These are phyloP conservation scores for Magnusiomyces ingens DNA, from an alignment of 1,139 yeast genomes.

Conservation along the genomic window DNA sequence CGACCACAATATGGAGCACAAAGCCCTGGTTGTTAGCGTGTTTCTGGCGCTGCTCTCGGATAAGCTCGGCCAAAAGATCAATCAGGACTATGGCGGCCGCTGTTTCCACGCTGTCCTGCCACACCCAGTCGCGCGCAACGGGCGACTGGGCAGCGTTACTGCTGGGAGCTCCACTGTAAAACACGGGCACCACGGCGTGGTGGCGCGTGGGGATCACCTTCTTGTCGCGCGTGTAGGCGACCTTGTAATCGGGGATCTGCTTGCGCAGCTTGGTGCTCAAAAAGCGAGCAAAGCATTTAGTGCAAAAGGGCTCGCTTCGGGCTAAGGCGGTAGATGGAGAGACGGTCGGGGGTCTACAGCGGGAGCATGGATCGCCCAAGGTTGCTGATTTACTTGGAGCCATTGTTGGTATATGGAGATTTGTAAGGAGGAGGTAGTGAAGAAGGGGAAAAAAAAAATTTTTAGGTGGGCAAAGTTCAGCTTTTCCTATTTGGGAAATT, in stretches of 20 bases:
- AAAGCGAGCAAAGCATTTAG: slow-evolving; percentile 14
- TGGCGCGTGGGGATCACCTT: slow-evolving; percentile 7
- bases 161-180: slow-evolving; percentile 1
- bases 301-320: slow-evolving; percentile 15
- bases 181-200: slow-evolving; percentile 14
- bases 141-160: too few relatives aligned
- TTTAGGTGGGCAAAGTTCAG: too few relatives aligned
- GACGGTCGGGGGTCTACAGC: slow-evolving; percentile 3
- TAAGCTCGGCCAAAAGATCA: slow-evolving; percentile 56
- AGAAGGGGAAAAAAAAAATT: too few relatives aligned
- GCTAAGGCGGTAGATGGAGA: slow-evolving; percentile 8
- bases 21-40: slow-evolving; percentile 69
- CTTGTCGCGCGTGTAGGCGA: slow-evolving; percentile 12
- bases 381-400: not conserved
- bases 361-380: not conserved
- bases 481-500: too few relatives aligned
- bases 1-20: slow-evolving; percentile 44
- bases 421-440: too few relatives aligned
- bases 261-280: slow-evolving; percentile 13
- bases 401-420: not conserved
- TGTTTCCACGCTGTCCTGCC: too few relatives aligned
- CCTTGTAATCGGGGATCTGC: slow-evolving; percentile 14
- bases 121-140: too few relatives aligned
- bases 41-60: slow-evolving; percentile 51
- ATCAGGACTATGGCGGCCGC: slow-evolving; percentile 42